These are phyloP conservation scores for Fraxinus paxiana DNA, from an alignment of 305 asterid genomes.

Conservation along the genomic window DNA sequence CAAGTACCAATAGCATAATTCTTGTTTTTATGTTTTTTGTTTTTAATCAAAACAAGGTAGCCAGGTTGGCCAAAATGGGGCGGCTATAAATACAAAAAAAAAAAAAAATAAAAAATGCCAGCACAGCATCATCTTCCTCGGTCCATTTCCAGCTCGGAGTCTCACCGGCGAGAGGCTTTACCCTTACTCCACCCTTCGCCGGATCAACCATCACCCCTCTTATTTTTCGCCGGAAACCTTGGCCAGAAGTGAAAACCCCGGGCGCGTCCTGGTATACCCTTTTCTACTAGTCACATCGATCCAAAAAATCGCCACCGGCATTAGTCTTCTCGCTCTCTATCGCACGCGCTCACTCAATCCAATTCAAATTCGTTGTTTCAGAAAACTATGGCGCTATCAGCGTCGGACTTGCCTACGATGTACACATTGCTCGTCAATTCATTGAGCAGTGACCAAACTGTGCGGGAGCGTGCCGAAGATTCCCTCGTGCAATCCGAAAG, in stretches of 20 bases:
- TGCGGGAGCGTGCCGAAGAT: constrained; percentile 85
- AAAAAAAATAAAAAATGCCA: neutral
- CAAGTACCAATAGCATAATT: no score
- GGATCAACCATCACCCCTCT: constrained; percentile 13
- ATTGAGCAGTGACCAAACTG: constrained; percentile 57
- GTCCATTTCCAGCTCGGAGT: constrained; percentile 26
- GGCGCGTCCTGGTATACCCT: constrained; percentile 14
- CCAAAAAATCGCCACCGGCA: constrained; percentile 16
- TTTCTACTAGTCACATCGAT: constrained; percentile 35
- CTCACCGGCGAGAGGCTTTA: constrained; percentile 29
- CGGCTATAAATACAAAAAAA: neutral
- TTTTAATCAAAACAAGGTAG: neutral
- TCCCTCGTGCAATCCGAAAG: constrained; percentile 74
- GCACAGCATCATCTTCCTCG: neutral
- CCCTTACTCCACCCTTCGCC: constrained; percentile 42
- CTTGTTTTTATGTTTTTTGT: no score
- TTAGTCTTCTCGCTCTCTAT: constrained; percentile 9
- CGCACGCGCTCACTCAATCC: neutral
- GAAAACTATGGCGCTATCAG: constrained; percentile 66
- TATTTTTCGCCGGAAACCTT: constrained; percentile 18
- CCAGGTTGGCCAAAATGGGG: neutral
- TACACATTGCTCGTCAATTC: constrained; percentile 73
- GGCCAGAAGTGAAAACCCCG: constrained; percentile 17
- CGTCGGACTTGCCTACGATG: constrained; percentile 78
- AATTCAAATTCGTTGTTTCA: constrained; percentile 1